A percentile compares a stretch with the other conserved stretches of the same genome.
phyloP scores from a whole-genome alignment of 306 rosid genomes.

The Medicago truncatula region DNA sequence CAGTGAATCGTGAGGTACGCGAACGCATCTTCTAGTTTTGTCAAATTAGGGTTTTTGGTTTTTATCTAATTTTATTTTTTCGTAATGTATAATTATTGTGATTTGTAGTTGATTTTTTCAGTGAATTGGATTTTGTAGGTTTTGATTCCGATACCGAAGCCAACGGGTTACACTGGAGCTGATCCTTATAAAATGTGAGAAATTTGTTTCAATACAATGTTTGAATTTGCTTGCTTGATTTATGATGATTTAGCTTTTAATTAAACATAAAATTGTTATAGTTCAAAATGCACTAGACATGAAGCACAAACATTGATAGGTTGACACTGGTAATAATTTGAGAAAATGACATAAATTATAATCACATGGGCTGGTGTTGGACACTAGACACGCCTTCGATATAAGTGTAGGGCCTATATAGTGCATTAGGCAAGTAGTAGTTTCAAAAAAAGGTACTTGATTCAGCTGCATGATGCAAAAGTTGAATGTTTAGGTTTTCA shows the following conservation, averaged over 20 bases:
- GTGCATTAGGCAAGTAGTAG: too few relatives aligned
- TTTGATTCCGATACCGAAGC: slow-evolving; percentile 79
- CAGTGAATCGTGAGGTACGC: slow-evolving; percentile 92
- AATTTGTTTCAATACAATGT: background rate
- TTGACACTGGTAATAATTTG: too few relatives aligned
- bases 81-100: background rate
- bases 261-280: background rate
- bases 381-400: too few relatives aligned
- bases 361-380: too few relatives aligned
- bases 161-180: slow-evolving; percentile 89
- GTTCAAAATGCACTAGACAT: background rate
- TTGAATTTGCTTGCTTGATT: slow-evolving; percentile 18
- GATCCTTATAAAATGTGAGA: slow-evolving; percentile 87
- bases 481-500: slow-evolving; percentile 12
- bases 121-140: slow-evolving; percentile 56
- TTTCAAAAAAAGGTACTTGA: too few relatives aligned
- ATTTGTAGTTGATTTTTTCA: background rate
- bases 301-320: too few relatives aligned
- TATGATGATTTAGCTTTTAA: background rate
- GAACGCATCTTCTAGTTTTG: slow-evolving; percentile 15
- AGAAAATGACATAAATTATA: too few relatives aligned
- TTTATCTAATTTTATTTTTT: background rate
- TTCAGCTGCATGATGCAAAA: too few relatives aligned
- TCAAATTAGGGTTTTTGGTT: slow-evolving; percentile 42
- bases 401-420: too few relatives aligned